A percentile compares a stretch with the other conserved stretches of the same genome.
phyloP scores from a whole-genome alignment of 345 rosid genomes.

The Hevea brasiliensis region DNA sequence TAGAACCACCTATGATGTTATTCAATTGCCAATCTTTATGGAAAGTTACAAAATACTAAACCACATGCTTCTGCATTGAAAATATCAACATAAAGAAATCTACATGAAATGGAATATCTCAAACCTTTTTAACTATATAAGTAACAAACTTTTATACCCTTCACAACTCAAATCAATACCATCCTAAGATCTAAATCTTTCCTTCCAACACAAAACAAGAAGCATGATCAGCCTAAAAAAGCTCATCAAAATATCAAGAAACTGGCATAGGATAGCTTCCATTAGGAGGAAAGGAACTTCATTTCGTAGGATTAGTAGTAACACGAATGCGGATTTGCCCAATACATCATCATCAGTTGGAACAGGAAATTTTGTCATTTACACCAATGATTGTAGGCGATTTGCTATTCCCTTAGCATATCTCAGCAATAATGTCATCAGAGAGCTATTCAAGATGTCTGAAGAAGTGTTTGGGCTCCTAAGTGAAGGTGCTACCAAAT shows the following conservation, averaged over 20 bases:
- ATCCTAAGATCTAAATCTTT: background rate
- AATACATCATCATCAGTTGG: background rate
- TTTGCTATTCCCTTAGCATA: background rate
- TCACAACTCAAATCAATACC: no score
- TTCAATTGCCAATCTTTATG: no score
- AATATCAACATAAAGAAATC: no score
- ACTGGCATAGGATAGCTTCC: background rate
- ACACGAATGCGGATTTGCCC: background rate
- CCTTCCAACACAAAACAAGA: background rate
- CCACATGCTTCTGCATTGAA: no score
- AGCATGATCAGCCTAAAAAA: constrained; percentile 1
- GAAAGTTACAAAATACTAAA: no score
- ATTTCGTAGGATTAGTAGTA: background rate
- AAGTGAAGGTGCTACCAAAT: constrained; percentile 5
- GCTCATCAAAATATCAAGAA: background rate
- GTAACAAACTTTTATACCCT: no score
- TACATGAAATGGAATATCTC: no score
- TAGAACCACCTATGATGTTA: no score
- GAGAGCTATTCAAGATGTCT: background rate
- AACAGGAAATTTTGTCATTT: no score
- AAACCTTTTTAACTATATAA: no score
- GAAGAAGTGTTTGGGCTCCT: constrained; percentile 7
- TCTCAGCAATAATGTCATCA: background rate
- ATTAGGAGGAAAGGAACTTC: background rate
- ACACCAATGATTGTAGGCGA: background rate